Evolutionary conservation across 148 eudicot genomes (phyloP).

Genomic region (Fagopyrum esculentum): DNA sequence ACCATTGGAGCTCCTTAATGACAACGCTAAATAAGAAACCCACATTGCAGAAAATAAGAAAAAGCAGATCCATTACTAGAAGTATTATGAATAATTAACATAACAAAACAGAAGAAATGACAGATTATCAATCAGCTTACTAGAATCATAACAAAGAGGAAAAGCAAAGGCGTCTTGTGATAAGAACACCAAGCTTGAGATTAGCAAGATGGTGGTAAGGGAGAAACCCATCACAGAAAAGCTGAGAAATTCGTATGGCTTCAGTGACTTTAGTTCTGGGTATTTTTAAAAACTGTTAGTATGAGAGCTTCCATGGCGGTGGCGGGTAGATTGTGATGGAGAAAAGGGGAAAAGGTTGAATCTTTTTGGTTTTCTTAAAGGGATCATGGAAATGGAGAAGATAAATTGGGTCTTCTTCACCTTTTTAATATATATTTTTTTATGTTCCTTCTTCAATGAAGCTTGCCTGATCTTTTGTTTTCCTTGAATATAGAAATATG

Average conservation of each 20-base stretch:
- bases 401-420: not conserved
- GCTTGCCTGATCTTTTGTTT: not conserved
- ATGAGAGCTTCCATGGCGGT: not conserved
- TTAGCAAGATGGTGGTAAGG: slow-evolving; percentile 8
- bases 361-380: not conserved
- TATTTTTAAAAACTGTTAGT: not conserved
- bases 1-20: not conserved
- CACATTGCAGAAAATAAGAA: slow-evolving; percentile 3
- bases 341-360: not conserved
- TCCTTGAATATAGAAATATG: not conserved
- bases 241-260: not conserved
- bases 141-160: slow-evolving; percentile 9
- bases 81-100: not conserved
- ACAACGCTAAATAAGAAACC: not conserved
- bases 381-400: not conserved
- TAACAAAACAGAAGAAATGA: not conserved
- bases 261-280: not conserved
- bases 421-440: not conserved
- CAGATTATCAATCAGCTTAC: not conserved
- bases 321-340: not conserved
- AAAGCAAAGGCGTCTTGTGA: not conserved
- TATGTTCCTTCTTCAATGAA: not conserved
- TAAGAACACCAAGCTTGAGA: slow-evolving; percentile 8
- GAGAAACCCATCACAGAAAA: slow-evolving; percentile 7
- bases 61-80: too few relatives aligned